Conservation (phyloP, 2,329 filamentous ascomycete species). For the Neodidymelliopsis sp. region DNA sequence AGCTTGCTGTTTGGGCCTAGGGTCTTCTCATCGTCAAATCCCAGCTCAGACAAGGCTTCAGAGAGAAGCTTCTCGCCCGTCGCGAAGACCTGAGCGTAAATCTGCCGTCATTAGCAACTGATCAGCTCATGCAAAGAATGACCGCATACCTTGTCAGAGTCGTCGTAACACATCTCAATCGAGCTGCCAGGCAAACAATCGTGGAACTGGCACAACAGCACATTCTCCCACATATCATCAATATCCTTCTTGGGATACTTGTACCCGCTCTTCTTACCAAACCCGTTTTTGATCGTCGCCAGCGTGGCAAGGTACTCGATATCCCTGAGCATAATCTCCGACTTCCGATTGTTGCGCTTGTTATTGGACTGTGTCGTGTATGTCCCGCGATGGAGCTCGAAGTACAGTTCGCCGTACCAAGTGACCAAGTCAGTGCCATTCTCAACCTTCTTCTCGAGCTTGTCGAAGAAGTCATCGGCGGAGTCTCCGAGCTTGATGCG, state of each 20-base stretch:
- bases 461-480: conserved; percentile 93
- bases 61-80: conserved; percentile 76
- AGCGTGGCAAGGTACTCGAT: conserved; percentile 88
- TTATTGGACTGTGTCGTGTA: conserved; percentile 98
- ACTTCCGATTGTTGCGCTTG: conserved; percentile 89
- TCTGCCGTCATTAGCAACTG: conserved; percentile 46
- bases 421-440: conserved; percentile 78
- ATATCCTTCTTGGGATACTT: conserved; percentile 94
- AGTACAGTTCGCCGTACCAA: conserved; percentile 98
- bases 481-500: conserved; percentile 87
- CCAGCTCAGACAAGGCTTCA: conserved; percentile 72
- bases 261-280: conserved; percentile 61
- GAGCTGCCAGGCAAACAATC: conserved; percentile 94
- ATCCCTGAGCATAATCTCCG: conserved; percentile 85
- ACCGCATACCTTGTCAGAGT: conserved; percentile 74
- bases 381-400: conserved; percentile 94
- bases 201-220: conserved; percentile 94
- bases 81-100: conserved; percentile 84
- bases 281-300: conserved; percentile 74
- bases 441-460: conserved; percentile 77
- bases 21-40: conserved; percentile 60
- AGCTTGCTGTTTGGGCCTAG: conserved; percentile 56
- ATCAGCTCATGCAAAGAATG: not conserved
- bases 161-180: conserved; percentile 98
- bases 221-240: conserved; percentile 93